Evolutionary conservation across 495 filamentous ascomycete species (phyloP).

Genomic region (Thermothielavioides terrestris): DNA sequence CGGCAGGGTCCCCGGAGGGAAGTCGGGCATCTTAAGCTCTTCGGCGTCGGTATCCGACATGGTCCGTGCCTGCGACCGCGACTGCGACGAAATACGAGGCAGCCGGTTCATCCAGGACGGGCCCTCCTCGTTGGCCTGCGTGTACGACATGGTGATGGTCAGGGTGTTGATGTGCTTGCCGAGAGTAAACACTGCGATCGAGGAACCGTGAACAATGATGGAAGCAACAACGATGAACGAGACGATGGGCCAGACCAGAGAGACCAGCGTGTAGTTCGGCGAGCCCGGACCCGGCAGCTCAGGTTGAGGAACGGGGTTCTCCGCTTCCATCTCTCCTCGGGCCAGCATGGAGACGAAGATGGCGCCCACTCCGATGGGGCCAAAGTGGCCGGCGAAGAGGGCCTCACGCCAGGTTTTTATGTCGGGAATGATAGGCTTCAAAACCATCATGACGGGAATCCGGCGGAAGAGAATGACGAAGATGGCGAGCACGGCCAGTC

Average conservation of each 20-base stretch:
- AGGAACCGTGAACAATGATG: constrained; percentile 94
- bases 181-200: constrained; percentile 94
- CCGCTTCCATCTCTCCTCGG: constrained; percentile 73
- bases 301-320: constrained; percentile 59
- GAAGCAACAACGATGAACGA: constrained; percentile 91
- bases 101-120: constrained; percentile 92
- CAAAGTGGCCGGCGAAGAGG: constrained; percentile 96
- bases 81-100: constrained; percentile 77
- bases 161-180: constrained; percentile 98
- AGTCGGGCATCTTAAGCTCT: constrained; percentile 51
- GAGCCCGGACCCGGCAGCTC: constrained; percentile 45
- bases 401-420: constrained; percentile 98
- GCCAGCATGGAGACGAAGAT: constrained; percentile 93
- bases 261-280: constrained; percentile 59
- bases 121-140: constrained; percentile 77
- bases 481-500: constrained; percentile 78
- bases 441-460: constrained; percentile 86
- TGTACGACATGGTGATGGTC: constrained; percentile 92
- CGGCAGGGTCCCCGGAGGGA: constrained; percentile 70
- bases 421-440: constrained; percentile 93
- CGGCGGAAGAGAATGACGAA: constrained; percentile 93
- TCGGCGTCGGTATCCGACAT: constrained; percentile 45
- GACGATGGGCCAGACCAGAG: constrained; percentile 91
- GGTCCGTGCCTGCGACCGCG: constrained; percentile 79
- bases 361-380: constrained; percentile 94